phyloP scores from a whole-genome alignment of 495 filamentous ascomycete genomes.

The Staphylotrichum longicolle region DNA sequence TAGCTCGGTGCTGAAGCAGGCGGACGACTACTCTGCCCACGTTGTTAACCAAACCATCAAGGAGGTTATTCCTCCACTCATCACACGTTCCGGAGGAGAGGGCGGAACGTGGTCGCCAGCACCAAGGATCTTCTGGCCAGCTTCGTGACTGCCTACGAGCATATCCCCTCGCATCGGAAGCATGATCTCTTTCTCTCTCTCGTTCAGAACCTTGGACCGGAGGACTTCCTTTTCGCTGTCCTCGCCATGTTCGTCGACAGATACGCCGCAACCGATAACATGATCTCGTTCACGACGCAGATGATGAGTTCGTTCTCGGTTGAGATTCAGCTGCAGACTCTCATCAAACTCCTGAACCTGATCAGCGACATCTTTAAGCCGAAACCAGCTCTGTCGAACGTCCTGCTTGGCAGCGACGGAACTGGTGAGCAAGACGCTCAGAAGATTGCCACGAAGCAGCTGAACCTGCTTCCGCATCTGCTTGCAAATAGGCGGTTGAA shows the following conservation, averaged over 20 bases:
- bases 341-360: conserved; percentile 68
- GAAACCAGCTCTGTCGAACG: conserved; percentile 63
- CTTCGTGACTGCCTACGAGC: conserved; percentile 91
- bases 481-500: conserved; percentile 51
- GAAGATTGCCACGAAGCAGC: conserved; percentile 59
- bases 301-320: conserved; percentile 57
- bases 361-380: conserved; percentile 69
- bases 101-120: conserved; percentile 71
- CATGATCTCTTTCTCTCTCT: conserved; percentile 76
- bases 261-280: conserved; percentile 54
- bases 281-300: conserved; percentile 53
- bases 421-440: conserved; percentile 56
- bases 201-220: conserved; percentile 73
- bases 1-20: conserved; percentile 77
- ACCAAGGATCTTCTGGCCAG: conserved; percentile 84
- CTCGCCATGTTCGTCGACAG: conserved; percentile 69
- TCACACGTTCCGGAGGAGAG: conserved; percentile 76
- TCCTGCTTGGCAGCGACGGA: conserved; percentile 66
- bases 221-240: conserved; percentile 76
- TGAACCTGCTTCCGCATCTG: conserved; percentile 57
- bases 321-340: conserved; percentile 65
- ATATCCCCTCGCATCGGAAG: conserved; percentile 83
- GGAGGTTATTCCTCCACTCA: conserved; percentile 86
- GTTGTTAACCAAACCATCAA: conserved; percentile 88
- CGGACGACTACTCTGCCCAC: conserved; percentile 92